phyloP scores from a whole-genome alignment of 306 rosid genomes.

The Senna tora region DNA sequence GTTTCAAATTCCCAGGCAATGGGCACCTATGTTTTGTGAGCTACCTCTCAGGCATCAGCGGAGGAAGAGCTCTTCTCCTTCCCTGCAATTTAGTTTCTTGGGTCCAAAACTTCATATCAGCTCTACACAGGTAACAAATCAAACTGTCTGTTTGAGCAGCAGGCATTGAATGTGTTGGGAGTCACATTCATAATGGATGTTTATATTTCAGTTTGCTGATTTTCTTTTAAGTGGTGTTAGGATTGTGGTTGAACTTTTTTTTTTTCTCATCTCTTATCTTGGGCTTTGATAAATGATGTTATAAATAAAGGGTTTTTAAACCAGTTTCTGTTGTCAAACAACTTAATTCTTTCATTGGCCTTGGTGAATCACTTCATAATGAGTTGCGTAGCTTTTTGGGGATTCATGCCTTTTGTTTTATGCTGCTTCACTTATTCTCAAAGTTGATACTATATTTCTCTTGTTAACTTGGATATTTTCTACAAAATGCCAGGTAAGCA shows the following conservation, averaged over 20 bases:
- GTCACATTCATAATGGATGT: constrained; percentile 17
- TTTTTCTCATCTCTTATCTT: background rate
- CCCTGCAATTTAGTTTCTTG: constrained; percentile 78
- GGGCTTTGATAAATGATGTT: constrained; percentile 12
- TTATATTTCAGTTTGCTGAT: constrained; percentile 16
- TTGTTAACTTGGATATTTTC: constrained; percentile 25
- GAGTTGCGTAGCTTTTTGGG: constrained; percentile 24
- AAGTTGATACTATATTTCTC: constrained; percentile 13
- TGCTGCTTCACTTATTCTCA: constrained; percentile 22
- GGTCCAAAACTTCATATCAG: constrained; percentile 69
- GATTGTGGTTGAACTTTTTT: constrained; percentile 12
- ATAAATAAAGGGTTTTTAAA: background rate
- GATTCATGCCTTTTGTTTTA: constrained; percentile 21
- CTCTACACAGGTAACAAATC: constrained; percentile 68
- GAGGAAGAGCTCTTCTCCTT: constrained; percentile 62
- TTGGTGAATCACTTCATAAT: background rate
- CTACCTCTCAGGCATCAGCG: constrained; percentile 86
- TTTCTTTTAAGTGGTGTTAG: background rate
- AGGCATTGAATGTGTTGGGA: constrained; percentile 24
- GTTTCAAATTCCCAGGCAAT: constrained; percentile 97
- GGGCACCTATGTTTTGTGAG: constrained; percentile 98
- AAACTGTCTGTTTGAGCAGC: constrained; percentile 25
- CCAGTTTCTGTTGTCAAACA: constrained; percentile 21
- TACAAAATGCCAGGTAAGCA: constrained; percentile 68
- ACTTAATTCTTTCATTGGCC: constrained; percentile 18